Base-by-base conservation (phyloP, 805 yeast genomes). In the Candida parachauliodes region DNA sequence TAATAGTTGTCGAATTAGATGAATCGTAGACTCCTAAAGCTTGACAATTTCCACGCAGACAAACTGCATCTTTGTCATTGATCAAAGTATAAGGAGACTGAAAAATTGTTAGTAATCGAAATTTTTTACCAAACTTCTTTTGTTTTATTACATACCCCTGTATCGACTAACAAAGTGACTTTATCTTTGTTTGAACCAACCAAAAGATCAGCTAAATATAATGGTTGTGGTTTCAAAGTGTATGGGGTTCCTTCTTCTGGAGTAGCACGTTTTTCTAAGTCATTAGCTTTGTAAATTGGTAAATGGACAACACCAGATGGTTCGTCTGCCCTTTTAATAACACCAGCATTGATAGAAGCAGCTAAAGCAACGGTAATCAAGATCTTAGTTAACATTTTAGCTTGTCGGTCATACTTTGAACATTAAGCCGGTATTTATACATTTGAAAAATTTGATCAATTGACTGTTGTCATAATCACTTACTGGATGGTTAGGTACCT, bases 161-260 rank as follows among this genome's bases (percentile, higher is more conserved):
- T 32, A 9, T 32, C 35, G 12, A 32, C 11, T 2, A 32, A 3
- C 26, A 32, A 32, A 4, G 20, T 16, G 16, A 32, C 35, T 12
- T 32, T 16, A 12, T 32, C 35, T 24, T 17, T 23, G 16, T 32
- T 32, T 23, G 35, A 32, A 23, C 35, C 35, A 32, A 32, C 23
- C 17, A 17, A n/a, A 3, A 32, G 4, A 8, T 17, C 7, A 17
- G 35, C 16, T 3, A 16, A 12, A 16, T 24, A 32, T 23, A 10
- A 31, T 8, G 18, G 4, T 11, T 18, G 15, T 10, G 24, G 32
- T 8, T 5, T 21, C 18, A 4, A 22, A 12, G 24, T 28, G 20
- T 11, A 4, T n/a, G 22, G 5, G 8, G 8, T 8, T 10, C 30
- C 16, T 27, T 16, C 8, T 5, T 11, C 8, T 4, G 4, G 18